Base-by-base conservation (phyloP, 108 stramenopile species). In the Aurantiochytrium sp. region DNA sequence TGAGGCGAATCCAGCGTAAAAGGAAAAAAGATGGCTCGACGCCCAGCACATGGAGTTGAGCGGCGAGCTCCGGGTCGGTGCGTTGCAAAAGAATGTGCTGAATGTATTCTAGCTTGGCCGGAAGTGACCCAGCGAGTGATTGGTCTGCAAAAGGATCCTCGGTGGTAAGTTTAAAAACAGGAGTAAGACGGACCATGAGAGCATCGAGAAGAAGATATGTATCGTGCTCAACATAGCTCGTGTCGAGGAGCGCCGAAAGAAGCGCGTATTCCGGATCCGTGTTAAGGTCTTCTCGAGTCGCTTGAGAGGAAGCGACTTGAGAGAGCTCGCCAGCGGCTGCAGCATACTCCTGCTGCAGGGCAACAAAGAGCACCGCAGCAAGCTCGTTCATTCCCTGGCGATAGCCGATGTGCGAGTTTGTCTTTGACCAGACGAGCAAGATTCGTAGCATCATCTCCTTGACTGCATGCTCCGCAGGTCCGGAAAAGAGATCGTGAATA, bases 341-440 rank as follows among this genome's bases (percentile, higher is more conserved):
- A 21, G 76, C 45, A 45, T 83, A 83, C 76, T 83, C 76, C 14
- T 21, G n/a, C 28, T 83, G 76, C 51, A 83, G 23, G 3, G n/a
- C 28, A 6, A 83, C 45, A 12, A 83, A 35, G 10, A 83, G 49
- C 8, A 83, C 76, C 6, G 76, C 76, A 4, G 4, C 23, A 12
- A 83, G n/a, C 76, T 83, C 76, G 4, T 83, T 83, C 76, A 83
- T 83, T 12, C 76, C 76, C 49, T 83, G 76, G 0, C 76, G 45
- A 28, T 83, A 83, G 12, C 76, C 76, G 16, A 83, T 53, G 28
- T 47, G 49, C 3, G 76, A 45, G 51, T 83, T 12, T 23, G 45
- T 18, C 16, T 53, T 53, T 18, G 76, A 43, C 76, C 76, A 83
- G 10, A 83, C 76, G 76, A 53, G 76, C 45, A 83, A 45, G n/a